Percentiles rank a stretch among this genome's conserved stretches.
These are phyloP conservation scores for Entophlyctis helioformis DNA, from an alignment of 192 early-diverging fungal species.

Conservation along the genomic window DNA sequence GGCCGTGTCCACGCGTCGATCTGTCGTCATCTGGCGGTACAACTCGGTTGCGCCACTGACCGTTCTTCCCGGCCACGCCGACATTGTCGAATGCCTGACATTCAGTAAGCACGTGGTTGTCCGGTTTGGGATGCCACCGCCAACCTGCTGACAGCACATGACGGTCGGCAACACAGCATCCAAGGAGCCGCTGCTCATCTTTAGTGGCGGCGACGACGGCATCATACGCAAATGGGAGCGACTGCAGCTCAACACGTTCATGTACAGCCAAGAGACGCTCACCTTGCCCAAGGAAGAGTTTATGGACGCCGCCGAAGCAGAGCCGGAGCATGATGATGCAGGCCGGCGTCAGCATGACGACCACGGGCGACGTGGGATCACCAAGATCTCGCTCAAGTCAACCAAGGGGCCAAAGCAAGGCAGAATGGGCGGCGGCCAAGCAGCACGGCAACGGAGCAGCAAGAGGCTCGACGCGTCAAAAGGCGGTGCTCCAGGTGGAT, in stretches of 20 bases:
- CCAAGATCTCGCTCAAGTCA: no score
- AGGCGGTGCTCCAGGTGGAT: not conserved
- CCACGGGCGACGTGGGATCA: no score
- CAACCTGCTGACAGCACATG: not conserved
- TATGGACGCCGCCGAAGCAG: no score
- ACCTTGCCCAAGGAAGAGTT: conserved; percentile 34
- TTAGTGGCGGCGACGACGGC: conserved; percentile 43
- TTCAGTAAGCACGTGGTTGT: conserved; percentile 22
- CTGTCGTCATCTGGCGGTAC: conserved; percentile 40
- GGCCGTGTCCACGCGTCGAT: conserved; percentile 27
- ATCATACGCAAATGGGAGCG: conserved; percentile 47
- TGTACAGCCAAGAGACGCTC: conserved; percentile 44
- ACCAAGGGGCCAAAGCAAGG: no score
- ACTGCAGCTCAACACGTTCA: conserved; percentile 48
- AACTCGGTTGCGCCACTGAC: conserved; percentile 37
- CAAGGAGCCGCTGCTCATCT: conserved; percentile 48
- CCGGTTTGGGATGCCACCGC: not conserved
- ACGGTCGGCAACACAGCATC: conserved; percentile 7
- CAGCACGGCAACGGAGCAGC: no score
- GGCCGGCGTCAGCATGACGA: no score
- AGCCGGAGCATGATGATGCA: no score
- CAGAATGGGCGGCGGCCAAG: no score
- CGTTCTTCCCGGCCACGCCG: conserved; percentile 33
- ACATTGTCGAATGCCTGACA: conserved; percentile 42
- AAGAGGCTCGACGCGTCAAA: no score